These are phyloP conservation scores for Alliaria petiolata DNA, from an alignment of 345 rosid species.

Conservation along the genomic window DNA sequence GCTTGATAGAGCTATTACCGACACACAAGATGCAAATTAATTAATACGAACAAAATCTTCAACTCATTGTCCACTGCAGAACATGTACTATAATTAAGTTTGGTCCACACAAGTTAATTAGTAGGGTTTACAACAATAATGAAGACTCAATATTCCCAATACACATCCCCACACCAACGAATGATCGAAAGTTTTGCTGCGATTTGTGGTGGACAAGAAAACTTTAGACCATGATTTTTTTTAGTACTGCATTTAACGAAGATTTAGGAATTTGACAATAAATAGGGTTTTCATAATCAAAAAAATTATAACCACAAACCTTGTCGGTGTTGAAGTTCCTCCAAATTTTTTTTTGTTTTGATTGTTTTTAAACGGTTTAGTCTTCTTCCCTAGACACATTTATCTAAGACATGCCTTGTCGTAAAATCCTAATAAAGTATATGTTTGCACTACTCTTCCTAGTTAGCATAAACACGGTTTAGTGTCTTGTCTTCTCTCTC, in stretches of 20 bases:
- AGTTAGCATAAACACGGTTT: not conserved
- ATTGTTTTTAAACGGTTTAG: too few species aligned
- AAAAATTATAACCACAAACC: not conserved
- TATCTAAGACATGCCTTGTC: not conserved
- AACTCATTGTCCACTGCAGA: not conserved
- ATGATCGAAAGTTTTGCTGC: not conserved
- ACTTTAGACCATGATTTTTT: not conserved
- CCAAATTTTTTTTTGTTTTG: too few species aligned
- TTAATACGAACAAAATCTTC: not conserved
- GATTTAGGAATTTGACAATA: not conserved
- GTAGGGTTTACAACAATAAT: not conserved
- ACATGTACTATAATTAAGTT: not conserved
- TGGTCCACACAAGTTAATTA: not conserved
- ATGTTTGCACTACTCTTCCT: not conserved
- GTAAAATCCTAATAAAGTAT: not conserved
- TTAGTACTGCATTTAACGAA: not conserved
- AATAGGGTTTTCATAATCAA: not conserved
- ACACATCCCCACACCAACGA: not conserved
- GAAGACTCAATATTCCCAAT: not conserved
- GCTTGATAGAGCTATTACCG: not conserved
- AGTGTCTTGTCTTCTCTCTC: too few species aligned
- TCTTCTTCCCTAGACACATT: not conserved
- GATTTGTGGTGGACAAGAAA: not conserved
- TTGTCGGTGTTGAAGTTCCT: slow-evolving; percentile 1
- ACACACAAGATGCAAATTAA: not conserved